These are phyloP conservation scores for Venturia aucupariae DNA, from an alignment of 2,329 filamentous ascomycete species.

Conservation along the genomic window DNA sequence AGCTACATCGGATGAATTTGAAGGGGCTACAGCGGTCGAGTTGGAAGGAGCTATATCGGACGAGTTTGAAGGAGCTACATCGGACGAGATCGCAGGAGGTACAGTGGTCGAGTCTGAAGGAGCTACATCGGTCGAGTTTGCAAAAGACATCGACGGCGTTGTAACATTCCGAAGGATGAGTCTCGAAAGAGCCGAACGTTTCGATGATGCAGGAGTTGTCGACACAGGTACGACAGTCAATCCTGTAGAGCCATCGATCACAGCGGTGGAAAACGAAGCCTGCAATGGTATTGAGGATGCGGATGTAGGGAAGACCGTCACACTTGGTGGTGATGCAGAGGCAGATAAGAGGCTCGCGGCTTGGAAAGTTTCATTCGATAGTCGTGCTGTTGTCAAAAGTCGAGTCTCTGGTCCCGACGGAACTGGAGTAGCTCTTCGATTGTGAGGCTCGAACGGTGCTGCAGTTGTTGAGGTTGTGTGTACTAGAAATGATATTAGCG, in stretches of 20 bases:
- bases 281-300: neutral
- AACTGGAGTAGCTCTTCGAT: neutral
- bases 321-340: neutral
- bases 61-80: neutral
- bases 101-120: too few relatives aligned
- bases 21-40: too few relatives aligned
- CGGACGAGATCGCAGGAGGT: too few relatives aligned
- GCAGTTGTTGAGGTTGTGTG: neutral
- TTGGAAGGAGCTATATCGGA: too few relatives aligned
- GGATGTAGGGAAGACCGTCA: too few relatives aligned
- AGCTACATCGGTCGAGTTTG: too few relatives aligned
- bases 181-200: too few relatives aligned
- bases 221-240: neutral
- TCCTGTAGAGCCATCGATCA: neutral
- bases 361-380: neutral
- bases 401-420: neutral
- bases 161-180: too few relatives aligned
- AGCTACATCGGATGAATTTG: too few relatives aligned
- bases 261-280: neutral
- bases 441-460: neutral
- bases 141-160: neutral
- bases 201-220: neutral
- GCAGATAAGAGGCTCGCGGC: neutral
- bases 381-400: neutral
- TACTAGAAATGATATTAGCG: conserved; percentile 4